Evolutionary conservation across 176 grass and related monocot species (phyloP).

Genomic region (Alloteropsis semialata): DNA sequence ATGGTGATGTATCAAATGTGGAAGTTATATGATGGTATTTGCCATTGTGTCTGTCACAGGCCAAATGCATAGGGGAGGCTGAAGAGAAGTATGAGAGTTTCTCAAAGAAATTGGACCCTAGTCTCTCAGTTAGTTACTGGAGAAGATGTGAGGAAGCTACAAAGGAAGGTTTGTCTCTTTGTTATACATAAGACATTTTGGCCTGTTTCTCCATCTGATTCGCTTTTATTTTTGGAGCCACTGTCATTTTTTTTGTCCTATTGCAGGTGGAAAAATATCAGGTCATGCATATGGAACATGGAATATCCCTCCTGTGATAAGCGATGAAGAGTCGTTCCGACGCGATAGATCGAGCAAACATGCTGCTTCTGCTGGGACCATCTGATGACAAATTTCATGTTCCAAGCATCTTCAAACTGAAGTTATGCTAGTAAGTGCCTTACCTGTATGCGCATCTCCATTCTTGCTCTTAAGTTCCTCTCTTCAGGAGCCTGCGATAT

Average conservation of each 20-base stretch:
- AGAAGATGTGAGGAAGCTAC: conserved; percentile 95
- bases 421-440: background rate
- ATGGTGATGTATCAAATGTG: background rate
- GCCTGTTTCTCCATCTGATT: background rate
- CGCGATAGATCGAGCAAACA: conserved; percentile 33
- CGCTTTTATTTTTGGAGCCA: background rate
- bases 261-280: conserved; percentile 59
- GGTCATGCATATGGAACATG: conserved; percentile 74
- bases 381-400: conserved; percentile 10
- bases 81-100: conserved; percentile 72
- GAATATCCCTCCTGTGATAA: conserved; percentile 83
- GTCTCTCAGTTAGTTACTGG: conserved; percentile 58
- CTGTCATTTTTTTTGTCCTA: background rate
- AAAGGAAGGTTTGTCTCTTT: conserved; percentile 55
- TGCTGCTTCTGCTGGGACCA: background rate
- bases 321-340: conserved; percentile 63
- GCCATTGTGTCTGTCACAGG: conserved; percentile 31
- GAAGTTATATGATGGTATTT: conserved; percentile 4
- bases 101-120: conserved; percentile 62
- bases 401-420: conserved; percentile 10
- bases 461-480: background rate
- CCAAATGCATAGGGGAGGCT: conserved; percentile 73
- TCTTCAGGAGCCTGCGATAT: background rate
- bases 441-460: background rate
- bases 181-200: conserved; percentile 9